phyloP scores from a whole-genome alignment of 331 rosid species.

The Dryas integrifolia region DNA sequence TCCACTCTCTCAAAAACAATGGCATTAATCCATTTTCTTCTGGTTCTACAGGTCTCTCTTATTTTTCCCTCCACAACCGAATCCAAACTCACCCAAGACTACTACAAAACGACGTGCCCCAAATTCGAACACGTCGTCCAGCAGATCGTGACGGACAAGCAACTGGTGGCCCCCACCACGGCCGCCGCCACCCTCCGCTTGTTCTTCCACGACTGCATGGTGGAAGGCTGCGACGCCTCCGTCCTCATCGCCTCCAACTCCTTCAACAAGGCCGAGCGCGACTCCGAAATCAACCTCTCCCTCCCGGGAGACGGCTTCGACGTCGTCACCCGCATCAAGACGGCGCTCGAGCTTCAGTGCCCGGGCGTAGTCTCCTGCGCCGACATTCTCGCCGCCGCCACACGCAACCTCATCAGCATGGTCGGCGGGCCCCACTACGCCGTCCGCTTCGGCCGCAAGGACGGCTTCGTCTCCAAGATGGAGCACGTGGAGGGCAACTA shows the following conservation, averaged over 20 bases:
- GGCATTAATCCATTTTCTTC: conserved; percentile 20
- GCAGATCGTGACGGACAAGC: conserved; percentile 19
- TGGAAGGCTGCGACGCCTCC: conserved; percentile 58
- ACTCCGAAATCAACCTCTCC: conserved; percentile 27
- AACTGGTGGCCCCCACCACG: conserved; percentile 22
- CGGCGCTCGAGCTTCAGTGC: conserved; percentile 28
- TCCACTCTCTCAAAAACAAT: conserved; percentile 13
- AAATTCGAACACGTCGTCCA: conserved; percentile 26
- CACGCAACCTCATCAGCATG: conserved; percentile 28
- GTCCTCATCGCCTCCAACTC: conserved; percentile 39
- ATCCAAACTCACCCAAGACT: conserved; percentile 31
- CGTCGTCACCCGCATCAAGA: conserved; percentile 23
- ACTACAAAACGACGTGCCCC: conserved; percentile 50
- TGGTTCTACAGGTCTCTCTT: neutral
- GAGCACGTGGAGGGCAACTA: conserved; percentile 1
- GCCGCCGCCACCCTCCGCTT: conserved; percentile 48
- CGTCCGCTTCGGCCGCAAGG: conserved; percentile 36
- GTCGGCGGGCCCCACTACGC: conserved; percentile 35
- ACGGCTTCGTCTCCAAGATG: conserved; percentile 22
- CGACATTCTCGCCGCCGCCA: conserved; percentile 25
- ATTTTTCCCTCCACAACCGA: conserved; percentile 13
- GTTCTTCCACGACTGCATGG: conserved; percentile 51
- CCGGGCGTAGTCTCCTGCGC: conserved; percentile 32
- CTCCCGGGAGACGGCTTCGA: conserved; percentile 29
- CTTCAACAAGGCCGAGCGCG: conserved; percentile 46